Evolutionary conservation across 768 basidiomycete species (phyloP), one percentile per base, ranked within the genome.

Genomic region (Tulasnella sp.): DNA sequence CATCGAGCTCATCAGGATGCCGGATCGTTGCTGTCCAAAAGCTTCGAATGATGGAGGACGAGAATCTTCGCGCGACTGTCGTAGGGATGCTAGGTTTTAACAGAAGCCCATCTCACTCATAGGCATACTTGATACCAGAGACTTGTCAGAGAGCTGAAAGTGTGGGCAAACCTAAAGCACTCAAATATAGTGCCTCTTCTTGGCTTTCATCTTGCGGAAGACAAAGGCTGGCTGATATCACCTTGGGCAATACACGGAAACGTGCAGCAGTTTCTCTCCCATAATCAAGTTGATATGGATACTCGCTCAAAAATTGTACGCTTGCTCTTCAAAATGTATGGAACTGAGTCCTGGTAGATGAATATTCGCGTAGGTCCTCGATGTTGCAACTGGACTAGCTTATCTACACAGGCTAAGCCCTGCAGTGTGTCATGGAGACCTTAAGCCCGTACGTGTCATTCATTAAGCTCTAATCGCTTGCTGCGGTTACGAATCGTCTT

Each of bases 391-490:
- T 16, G 75, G 73, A 5, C 68, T 75, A 8, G 35, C 32, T 4
- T 74, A 75, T 67, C 36, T 75, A 8, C 75, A 75, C 42, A 67
- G 36, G 17, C 68, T 52, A 19, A 22, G 17, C 59, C 73, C 73
- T 39, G 64, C 75, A 34, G 36, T 75, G 14, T 69, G 73, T 6
- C 73, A 75, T 52, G 75, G 75, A 12, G 75, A 75, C 62, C 52
- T 75, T 29, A 74, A 74, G 72, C 59, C 66, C 3, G 75, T 75
- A 34, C 36, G 75, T 37, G 40, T 26, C 42, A 19, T 22, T 8
- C 16, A 1, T 44, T 40, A 4, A 5, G 9, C 14, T 44, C 39
- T n/a, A n/a, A n/a, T 22, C 36, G 67, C 4, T 17, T 17, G 12
- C 62, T 5, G 8, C 29, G 35, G 1, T 67, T 14, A 37, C 26